Percentiles rank a stretch among this genome's conserved stretches.
Conservation (phyloP, 192 early-diverging fungal genomes). For the Backusella liffmaniae region DNA sequence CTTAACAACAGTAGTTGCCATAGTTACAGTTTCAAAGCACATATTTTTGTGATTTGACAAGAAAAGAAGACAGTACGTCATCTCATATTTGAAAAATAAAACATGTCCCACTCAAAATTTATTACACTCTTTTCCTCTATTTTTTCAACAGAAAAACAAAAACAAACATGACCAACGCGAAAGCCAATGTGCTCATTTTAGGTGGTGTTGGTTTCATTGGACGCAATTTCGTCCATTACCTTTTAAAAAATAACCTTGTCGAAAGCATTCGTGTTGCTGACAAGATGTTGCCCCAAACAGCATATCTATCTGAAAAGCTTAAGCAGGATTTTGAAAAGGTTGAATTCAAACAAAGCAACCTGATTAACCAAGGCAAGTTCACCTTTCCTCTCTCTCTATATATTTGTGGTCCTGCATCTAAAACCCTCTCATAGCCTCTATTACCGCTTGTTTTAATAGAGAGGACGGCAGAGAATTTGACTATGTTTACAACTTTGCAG, state of each 20-base stretch:
- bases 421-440: constrained; percentile 48
- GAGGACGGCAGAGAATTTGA: constrained; percentile 75
- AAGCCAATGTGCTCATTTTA: constrained; percentile 62
- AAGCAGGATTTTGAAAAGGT: constrained; percentile 69
- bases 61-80: not conserved
- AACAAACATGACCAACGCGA: constrained; percentile 27
- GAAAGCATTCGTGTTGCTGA: constrained; percentile 70
- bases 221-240: constrained; percentile 69
- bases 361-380: constrained; percentile 64
- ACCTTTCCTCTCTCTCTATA: not conserved
- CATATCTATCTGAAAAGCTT: constrained; percentile 63
- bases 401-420: not conserved
- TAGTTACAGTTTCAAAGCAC: too few relatives aligned
- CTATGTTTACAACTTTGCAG: constrained; percentile 94
- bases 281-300: constrained; percentile 80
- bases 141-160: not conserved
- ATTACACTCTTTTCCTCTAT: not conserved
- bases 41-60: too few relatives aligned
- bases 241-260: constrained; percentile 67
- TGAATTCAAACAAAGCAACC: constrained; percentile 79
- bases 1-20: too few relatives aligned
- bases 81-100: not conserved
- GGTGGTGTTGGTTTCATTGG: constrained; percentile 89
- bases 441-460: constrained; percentile 69
- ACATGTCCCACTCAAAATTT: not conserved